These are phyloP conservation scores for Polytolypa hystricis DNA, from an alignment of 2,329 filamentous ascomycete genomes.

Conservation along the genomic window DNA sequence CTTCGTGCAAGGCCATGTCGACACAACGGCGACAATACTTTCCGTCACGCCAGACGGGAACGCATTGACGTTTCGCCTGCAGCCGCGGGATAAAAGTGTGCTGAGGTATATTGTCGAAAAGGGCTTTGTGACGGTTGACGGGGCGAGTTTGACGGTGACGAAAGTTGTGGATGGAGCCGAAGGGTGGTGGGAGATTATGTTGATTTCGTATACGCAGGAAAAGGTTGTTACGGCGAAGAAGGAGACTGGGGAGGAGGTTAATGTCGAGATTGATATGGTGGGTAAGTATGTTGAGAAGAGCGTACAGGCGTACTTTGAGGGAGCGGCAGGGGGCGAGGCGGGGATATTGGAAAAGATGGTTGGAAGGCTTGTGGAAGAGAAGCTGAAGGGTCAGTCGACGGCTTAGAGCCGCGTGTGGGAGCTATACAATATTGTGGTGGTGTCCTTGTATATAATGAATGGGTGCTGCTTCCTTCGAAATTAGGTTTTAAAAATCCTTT, in stretches of 20 bases:
- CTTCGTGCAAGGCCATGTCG: constrained; percentile 96
- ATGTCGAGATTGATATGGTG: constrained; percentile 85
- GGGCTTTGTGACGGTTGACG: constrained; percentile 88
- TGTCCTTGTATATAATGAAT: not conserved
- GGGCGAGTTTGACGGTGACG: constrained; percentile 87
- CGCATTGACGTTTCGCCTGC: constrained; percentile 74
- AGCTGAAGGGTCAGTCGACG: constrained; percentile 33
- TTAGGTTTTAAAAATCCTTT: not conserved
- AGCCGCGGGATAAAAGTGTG: constrained; percentile 56
- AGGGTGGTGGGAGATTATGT: constrained; percentile 91
- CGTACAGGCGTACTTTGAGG: constrained; percentile 62
- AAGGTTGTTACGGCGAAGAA: constrained; percentile 75
- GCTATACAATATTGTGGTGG: no score
- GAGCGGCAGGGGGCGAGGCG: constrained; percentile 26
- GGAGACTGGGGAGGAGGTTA: constrained; percentile 67
- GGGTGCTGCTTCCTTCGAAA: not conserved
- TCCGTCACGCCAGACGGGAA: constrained; percentile 73
- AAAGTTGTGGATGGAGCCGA: constrained; percentile 66
- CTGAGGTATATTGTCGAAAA: constrained; percentile 90
- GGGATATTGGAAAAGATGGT: constrained; percentile 61
- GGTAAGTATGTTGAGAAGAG: constrained; percentile 62
- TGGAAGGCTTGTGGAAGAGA: constrained; percentile 62
- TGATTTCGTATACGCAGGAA: constrained; percentile 93
- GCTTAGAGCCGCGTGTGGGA: no score
- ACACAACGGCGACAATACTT: constrained; percentile 69